phyloP scores from a whole-genome alignment of 2,329 filamentous ascomycete species.

The Cladosporium oxysporum region DNA sequence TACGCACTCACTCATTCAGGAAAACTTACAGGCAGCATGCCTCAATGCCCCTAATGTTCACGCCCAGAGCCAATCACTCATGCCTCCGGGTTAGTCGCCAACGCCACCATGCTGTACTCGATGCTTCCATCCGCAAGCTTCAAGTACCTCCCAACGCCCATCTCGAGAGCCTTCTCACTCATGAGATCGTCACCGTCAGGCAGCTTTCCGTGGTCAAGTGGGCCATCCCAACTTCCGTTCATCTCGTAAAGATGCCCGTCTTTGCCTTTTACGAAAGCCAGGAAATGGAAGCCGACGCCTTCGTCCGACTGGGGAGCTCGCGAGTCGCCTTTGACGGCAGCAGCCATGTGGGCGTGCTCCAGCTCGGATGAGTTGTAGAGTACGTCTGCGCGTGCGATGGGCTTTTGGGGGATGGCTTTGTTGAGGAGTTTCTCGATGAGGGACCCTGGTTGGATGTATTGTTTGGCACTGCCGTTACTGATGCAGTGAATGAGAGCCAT shows the following conservation, averaged over 20 bases:
- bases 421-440: conserved; percentile 49
- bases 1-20: no score
- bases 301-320: conserved; percentile 34
- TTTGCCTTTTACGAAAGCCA: conserved; percentile 49
- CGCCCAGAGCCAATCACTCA: background rate
- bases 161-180: conserved; percentile 44
- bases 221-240: conserved; percentile 47
- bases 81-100: conserved; percentile 26
- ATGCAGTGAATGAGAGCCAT: conserved; percentile 59
- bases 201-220: conserved; percentile 46
- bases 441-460: conserved; percentile 47
- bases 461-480: conserved; percentile 50
- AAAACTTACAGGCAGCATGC: no score
- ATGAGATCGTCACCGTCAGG: conserved; percentile 47
- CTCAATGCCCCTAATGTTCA: background rate
- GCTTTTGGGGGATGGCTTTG: conserved; percentile 47
- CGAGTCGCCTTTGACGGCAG: conserved; percentile 46
- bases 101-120: conserved; percentile 48
- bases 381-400: conserved; percentile 51
- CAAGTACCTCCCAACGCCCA: conserved; percentile 44
- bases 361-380: conserved; percentile 52
- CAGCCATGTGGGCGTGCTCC: conserved; percentile 46
- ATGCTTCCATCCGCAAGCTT: conserved; percentile 41
- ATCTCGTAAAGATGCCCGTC: conserved; percentile 52
- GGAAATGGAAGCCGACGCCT: conserved; percentile 46